A percentile compares a stretch with the other conserved stretches of the same genome.
phyloP scores from a whole-genome alignment of 495 filamentous ascomycete species.

The Xylaria cubensis region DNA sequence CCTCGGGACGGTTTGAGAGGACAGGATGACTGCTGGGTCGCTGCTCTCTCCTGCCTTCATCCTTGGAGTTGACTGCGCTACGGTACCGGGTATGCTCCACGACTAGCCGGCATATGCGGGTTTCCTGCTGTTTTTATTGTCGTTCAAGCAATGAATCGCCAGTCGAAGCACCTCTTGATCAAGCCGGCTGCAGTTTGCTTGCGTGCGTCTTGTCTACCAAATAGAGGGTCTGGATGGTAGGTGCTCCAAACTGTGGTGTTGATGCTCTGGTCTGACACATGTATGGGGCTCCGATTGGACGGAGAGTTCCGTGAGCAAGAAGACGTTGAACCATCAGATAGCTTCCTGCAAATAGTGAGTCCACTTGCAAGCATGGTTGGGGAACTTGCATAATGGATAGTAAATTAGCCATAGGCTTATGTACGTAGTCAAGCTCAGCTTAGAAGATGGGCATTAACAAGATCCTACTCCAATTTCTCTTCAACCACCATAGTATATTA shows the following conservation, averaged over 20 bases:
- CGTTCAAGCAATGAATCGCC: not conserved
- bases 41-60: not conserved
- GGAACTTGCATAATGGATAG: not conserved
- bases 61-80: slow-evolving; percentile 3
- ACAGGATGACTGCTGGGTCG: not conserved
- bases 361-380: not conserved
- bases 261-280: not conserved
- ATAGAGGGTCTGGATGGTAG: not conserved
- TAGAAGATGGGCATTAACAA: not conserved
- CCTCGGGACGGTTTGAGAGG: not conserved
- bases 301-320: not conserved
- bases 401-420: not conserved
- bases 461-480: not conserved
- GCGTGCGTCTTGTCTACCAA: not conserved
- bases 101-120: not conserved
- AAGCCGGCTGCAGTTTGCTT: not conserved
- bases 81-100: not conserved
- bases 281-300: not conserved
- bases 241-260: not conserved
- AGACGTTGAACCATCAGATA: not conserved
- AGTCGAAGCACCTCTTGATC: not conserved
- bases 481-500: not conserved
- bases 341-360: not conserved
- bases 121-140: not conserved
- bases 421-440: not conserved